Base-by-base conservation (phyloP, 2,329 filamentous ascomycete species). In the Aspergillus latus region DNA sequence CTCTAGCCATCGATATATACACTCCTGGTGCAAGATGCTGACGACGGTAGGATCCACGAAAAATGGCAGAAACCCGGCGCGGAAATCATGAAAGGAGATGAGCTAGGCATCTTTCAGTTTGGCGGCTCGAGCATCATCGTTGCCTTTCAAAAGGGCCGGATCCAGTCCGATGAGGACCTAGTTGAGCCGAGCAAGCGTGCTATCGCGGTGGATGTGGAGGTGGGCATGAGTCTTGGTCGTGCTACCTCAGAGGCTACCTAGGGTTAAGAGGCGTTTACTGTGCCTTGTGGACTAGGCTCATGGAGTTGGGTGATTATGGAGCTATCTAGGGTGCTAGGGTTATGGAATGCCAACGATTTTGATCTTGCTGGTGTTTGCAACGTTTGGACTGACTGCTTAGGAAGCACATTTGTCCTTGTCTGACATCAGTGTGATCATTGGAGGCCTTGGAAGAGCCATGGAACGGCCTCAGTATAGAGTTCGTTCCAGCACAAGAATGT, bases 71-170 rank as follows among this genome's bases (percentile, higher is more conserved):
- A 62, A 15, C 52, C 63, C 0, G 73, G 74, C 1, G 53, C 54
- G 1, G n/a, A 62, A 16, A 65, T 77, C 28, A 62, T 69, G 16
- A 77, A 77, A 48, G 74, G 75, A 3, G 72, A 76, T 16, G 74
- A 77, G 62, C 52, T 76, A 13, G 73, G 75, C 0, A 51, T 70
- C n/a, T 77, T 76, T 61, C 72, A 76, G 53, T 77, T 73, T 49
- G 73, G 74, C 4, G 75, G 73, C 4, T 76, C 73, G 2, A 73
- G 66, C 39, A 76, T 77, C 52, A 66, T 77, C 29, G 70, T 76
- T 15, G 70, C 72, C 2, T 77, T 78, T 58, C 65, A 74, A 54
- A 64, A 67, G 56, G 70, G 62, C 3, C 60, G 68, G 5, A 75
- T 76, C 45, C 46, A 68, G 49, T 76, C 77, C 55, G 74, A 77